Conservation (phyloP, 2,329 filamentous ascomycete species). For the Stenocarpella maydis region DNA sequence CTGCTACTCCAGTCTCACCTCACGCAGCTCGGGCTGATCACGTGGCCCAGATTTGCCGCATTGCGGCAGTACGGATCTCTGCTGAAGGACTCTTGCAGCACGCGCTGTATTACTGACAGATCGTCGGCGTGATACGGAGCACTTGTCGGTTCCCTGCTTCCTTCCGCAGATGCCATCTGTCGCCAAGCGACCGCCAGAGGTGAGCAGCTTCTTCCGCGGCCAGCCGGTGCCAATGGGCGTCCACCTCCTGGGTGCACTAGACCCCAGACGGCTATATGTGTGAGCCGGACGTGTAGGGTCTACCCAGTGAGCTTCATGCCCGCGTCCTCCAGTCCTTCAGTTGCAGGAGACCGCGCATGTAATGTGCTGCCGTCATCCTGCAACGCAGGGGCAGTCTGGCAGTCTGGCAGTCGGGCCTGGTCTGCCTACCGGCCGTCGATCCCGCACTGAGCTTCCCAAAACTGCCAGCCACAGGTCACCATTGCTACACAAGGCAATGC, state of each 20-base stretch:
- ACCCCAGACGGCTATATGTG: conserved; percentile 5
- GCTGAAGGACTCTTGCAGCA: conserved; percentile 6
- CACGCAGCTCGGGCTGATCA: conserved; percentile 25
- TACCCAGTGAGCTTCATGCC: conserved; percentile 26
- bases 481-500: conserved; percentile 5
- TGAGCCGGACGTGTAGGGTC: conserved; percentile 1
- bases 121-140: background rate
- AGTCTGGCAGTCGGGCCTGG: background rate
- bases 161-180: background rate
- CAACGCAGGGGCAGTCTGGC: background rate
- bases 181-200: background rate
- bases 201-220: conserved; percentile 1
- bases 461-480: conserved; percentile 17
- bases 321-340: background rate
- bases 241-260: background rate
- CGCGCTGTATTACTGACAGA: background rate
- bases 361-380: conserved; percentile 26
- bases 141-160: background rate
- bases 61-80: background rate
- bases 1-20: conserved; percentile 17
- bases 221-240: background rate
- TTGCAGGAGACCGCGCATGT: conserved; percentile 13
- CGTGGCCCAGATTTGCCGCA: conserved; percentile 22
- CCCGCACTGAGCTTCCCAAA: conserved; percentile 23
- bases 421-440: conserved; percentile 1